Evolutionary conservation across 257 asterid genomes (phyloP), one percentile per base, ranked within the genome.

Genomic region (Nyctanthes arbortristis): DNA sequence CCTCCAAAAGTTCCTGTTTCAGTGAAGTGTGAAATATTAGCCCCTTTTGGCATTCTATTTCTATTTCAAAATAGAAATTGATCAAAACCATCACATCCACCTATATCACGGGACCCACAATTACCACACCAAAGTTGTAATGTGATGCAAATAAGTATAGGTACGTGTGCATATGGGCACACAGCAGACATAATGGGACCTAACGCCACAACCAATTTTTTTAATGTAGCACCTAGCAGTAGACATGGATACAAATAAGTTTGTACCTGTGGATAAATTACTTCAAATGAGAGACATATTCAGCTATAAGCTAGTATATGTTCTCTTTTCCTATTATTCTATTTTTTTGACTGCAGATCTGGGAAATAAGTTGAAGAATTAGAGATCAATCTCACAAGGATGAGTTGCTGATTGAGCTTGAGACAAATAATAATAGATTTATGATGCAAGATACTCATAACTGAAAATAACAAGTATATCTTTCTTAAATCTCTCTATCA

Each of bases 1-100:
- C 99, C 25, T 94, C 99, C 92, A 94, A 71, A 57, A 87, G 86
- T 78, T 93, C 99, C 99, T 93, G 90, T 66, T 68, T 35, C 75
- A 77, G 29, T 69, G 69, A 31, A 69, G 33, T 16, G 49, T 0
- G 30, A 14, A 27, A 60, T 7, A 36, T 27, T 4, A 47, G n/a
- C n/a, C n/a, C n/a, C n/a, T n/a, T n/a, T n/a, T n/a, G n/a, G n/a
- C n/a, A n/a, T n/a, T n/a, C n/a, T n/a, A n/a, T n/a, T n/a, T n/a
- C n/a, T n/a, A n/a, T n/a, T n/a, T n/a, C n/a, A n/a, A n/a, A n/a
- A n/a, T n/a, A 35, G 40, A 35, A 35, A 35, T 5, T 5, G 6
- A 35, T 5, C 40, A 4, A 35, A 49, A 49, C 28, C 29, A 22
- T 11, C 7, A 49, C 18, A 27, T 49, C 57, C 6, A 49, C 13